A percentile compares a stretch with the other conserved stretches of the same genome.
Evolutionary conservation across 345 rosid species (phyloP).

Genomic region (Abelmoschus esculentus): DNA sequence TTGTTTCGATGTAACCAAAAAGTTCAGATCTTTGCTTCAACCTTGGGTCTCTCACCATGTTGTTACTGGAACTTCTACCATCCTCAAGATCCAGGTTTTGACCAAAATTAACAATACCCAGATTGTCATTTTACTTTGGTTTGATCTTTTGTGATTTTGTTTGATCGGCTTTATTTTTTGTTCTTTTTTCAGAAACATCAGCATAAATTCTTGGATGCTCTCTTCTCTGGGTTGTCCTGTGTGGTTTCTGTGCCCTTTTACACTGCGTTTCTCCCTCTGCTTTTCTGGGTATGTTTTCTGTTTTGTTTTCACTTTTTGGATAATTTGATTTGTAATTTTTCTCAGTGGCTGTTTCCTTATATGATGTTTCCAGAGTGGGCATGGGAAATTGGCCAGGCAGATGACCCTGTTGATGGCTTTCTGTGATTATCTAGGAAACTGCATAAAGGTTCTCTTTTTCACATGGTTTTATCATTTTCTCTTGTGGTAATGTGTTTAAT

Average conservation of each 20-base stretch:
- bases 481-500: background rate
- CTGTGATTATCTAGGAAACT: conserved; percentile 89
- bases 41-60: conserved; percentile 63
- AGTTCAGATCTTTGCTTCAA: conserved; percentile 63
- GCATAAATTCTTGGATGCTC: conserved; percentile 56
- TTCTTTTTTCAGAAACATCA: conserved; percentile 47
- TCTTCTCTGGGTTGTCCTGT: conserved; percentile 80
- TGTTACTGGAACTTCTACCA: conserved; percentile 40
- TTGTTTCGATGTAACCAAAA: conserved; percentile 44
- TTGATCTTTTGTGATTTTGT: background rate
- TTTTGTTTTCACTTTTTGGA: conserved; percentile 3
- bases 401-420: conserved; percentile 94
- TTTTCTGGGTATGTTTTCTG: conserved; percentile 69
- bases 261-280: conserved; percentile 92
- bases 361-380: conserved; percentile 62
- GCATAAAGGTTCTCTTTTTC: conserved; percentile 49
- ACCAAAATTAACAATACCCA: conserved; percentile 11
- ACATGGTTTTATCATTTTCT: background rate
- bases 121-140: background rate
- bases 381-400: conserved; percentile 94
- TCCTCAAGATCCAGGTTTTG: conserved; percentile 77
- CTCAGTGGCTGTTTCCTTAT: conserved; percentile 11
- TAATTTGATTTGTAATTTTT: conserved; percentile 1
- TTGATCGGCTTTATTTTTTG: background rate
- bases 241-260: conserved; percentile 97